Base-by-base conservation (phyloP, 2,329 filamentous ascomycete genomes). In the Phyllosticta ampelicida region DNA sequence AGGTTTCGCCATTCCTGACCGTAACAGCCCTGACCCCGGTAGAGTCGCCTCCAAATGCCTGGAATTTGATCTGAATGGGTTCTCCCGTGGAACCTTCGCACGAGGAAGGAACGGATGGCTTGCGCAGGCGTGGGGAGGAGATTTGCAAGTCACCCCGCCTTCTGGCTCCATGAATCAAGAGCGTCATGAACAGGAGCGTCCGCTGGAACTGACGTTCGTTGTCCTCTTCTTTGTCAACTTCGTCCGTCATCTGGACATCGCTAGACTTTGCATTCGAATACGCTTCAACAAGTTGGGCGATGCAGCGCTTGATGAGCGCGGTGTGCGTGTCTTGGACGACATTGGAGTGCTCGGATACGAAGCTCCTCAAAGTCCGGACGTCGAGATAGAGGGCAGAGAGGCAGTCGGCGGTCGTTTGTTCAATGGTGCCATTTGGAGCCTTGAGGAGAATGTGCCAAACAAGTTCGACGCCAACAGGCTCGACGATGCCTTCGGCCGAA, bases 371-470 rank as follows among this genome's bases (percentile, higher is more conserved):
- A 13, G 48, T 23, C 48, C 26, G 19, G 5, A 29, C 48, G n/a
- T 83, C 77, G 30, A 94, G 77, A 66, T 94, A 95, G 11, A 90
- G 78, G 21, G 85, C 80, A 21, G 90, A 89, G 3, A 95, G 81
- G 20, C 84, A 83, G 54, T 77, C 78, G 28, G 87, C 90, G 1
- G 89, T 86, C 55, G 78, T 74, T 19, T 80, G 78, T 63, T 89
- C 88, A 53, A 95, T 84, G 0, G 78, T 80, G 44, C 80, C 75
- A 44, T 81, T 76, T 5, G 84, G 82, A 1, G 87, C 84, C 16
- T 81, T 85, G 56, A 95, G 74, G 30, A 92, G 83, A 64, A 96
- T 82, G 21, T 84, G 82, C 91, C 91, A 96, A n/a, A 96, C 75
- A 59, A 90, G 80, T 64, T 94, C 87, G 62, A 77, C 75, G 6